Conservation (phyloP, 306 rosid species). For the Inga leiocalycina region DNA sequence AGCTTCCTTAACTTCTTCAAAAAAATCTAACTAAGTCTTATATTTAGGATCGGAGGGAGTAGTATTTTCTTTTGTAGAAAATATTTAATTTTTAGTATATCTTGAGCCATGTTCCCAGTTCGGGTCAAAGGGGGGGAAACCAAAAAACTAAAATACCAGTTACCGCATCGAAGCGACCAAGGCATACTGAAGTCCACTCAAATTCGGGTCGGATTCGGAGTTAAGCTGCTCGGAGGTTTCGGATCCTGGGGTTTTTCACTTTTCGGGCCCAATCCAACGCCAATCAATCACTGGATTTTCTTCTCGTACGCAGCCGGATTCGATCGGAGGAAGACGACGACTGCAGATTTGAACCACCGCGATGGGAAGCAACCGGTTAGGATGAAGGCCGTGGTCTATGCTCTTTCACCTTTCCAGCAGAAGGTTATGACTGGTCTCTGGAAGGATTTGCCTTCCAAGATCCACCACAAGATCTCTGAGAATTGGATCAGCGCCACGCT, state of each 20-base stretch:
- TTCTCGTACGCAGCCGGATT: neutral
- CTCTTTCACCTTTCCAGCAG: conserved; percentile 92
- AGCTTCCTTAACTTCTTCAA: too few relatives aligned
- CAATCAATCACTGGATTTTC: too few relatives aligned
- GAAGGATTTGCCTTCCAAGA: conserved; percentile 77
- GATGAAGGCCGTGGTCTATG: conserved; percentile 81
- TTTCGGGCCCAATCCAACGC: neutral
- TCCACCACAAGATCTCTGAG: conserved; percentile 89
- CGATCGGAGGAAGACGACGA: neutral
- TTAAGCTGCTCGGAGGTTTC: neutral
- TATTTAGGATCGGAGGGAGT: too few relatives aligned
- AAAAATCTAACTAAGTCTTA: too few relatives aligned
- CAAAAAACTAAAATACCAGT: too few relatives aligned
- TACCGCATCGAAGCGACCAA: too few relatives aligned
- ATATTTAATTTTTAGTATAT: too few relatives aligned
- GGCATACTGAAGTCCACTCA: neutral
- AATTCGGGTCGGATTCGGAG: neutral
- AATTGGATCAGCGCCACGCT: conserved; percentile 84
- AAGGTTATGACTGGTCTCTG: conserved; percentile 82
- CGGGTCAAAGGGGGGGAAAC: too few relatives aligned
- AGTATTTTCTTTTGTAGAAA: too few relatives aligned
- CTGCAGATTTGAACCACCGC: neutral
- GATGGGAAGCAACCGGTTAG: conserved; percentile 71
- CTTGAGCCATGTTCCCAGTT: too few relatives aligned
- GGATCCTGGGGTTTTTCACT: neutral